Evolutionary conservation across 208 protist species (phyloP), one percentile per base, ranked within the genome.

Genomic region (Wallacemonas sp.): DNA sequence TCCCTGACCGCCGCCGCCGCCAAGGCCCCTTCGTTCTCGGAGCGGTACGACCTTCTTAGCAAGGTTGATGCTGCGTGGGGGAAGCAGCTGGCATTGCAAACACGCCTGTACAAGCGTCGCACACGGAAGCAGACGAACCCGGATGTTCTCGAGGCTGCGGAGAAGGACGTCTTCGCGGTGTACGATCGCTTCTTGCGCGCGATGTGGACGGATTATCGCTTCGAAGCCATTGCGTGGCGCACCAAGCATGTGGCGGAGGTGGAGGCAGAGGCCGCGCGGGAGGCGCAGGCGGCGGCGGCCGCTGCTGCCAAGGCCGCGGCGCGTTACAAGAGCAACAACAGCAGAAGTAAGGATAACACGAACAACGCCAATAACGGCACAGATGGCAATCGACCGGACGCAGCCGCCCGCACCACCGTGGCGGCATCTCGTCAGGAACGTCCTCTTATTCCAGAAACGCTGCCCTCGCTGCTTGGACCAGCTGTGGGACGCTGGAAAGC

Each of bases 21-120:
- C 46, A 69, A 79, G 8, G 68, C 79, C 4, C 38, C 33, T n/a
- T 87, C 84, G 11, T 74, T 91, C 41, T 62, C 80, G 30, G 72
- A 80, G 46, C 90, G 90, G n/a, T 93, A 95, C 70, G 70, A 76
- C 21, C 27, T 95, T 26, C 75, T 95, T 2, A 68, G 51, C 38
- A 66, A 81, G 24, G 86, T 92, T 27, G 90, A 95, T 58, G 41
- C 66, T 15, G 68, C 77, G 8, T 95, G 90, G 87, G 86, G 79
- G 12, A 67, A 77, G 41, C 77, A 79, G 34, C 55, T 95, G 12
- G 84, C 82, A 33, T 71, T 91, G 0, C 72, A 86, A 34, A 69
- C 56, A 15, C 77, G 79, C 30, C 42, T 71, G 53, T 46, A 80
- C 17, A 47, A 72, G 59, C 62, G 76, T 51, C 62, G 54, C 24